phyloP scores from a whole-genome alignment of 2,329 filamentous ascomycete species.

The Stagonosporopsis vannaccii region DNA sequence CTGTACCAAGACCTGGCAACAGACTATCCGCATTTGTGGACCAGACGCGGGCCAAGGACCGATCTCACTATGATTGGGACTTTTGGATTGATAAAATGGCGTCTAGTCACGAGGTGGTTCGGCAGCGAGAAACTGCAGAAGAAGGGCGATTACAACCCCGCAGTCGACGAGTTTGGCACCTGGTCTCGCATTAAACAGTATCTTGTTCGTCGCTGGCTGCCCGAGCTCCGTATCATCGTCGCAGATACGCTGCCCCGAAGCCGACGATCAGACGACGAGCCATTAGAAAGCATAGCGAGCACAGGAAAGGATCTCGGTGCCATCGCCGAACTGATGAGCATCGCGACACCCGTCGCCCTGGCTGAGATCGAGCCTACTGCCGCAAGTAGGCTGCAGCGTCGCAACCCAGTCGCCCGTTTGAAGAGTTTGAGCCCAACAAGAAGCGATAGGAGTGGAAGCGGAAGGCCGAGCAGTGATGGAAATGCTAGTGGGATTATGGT shows the following conservation, averaged over 20 bases:
- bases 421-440: conserved; percentile 46
- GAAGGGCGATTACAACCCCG: conserved; percentile 40
- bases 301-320: conserved; percentile 36
- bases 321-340: conserved; percentile 43
- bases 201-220: conserved; percentile 53
- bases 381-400: conserved; percentile 35
- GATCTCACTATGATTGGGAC: conserved; percentile 51
- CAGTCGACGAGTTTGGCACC: conserved; percentile 50
- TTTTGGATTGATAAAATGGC: conserved; percentile 56
- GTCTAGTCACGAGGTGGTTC: conserved; percentile 57
- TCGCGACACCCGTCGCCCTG: conserved; percentile 47
- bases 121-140: conserved; percentile 51
- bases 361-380: conserved; percentile 49
- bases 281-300: conserved; percentile 8
- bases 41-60: conserved; percentile 54
- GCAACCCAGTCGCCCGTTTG: conserved; percentile 27
- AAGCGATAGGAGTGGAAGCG: conserved; percentile 31
- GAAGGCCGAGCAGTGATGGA: conserved; percentile 31
- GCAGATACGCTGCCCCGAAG: conserved; percentile 4
- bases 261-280: background rate
- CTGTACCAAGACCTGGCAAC: conserved; percentile 58
- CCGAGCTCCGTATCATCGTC: conserved; percentile 38
- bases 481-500: conserved; percentile 48
- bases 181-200: conserved; percentile 50
- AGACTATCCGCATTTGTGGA: conserved; percentile 58